These are phyloP conservation scores for Bullera alba DNA, from an alignment of 768 basidiomycete species.

Conservation along the genomic window DNA sequence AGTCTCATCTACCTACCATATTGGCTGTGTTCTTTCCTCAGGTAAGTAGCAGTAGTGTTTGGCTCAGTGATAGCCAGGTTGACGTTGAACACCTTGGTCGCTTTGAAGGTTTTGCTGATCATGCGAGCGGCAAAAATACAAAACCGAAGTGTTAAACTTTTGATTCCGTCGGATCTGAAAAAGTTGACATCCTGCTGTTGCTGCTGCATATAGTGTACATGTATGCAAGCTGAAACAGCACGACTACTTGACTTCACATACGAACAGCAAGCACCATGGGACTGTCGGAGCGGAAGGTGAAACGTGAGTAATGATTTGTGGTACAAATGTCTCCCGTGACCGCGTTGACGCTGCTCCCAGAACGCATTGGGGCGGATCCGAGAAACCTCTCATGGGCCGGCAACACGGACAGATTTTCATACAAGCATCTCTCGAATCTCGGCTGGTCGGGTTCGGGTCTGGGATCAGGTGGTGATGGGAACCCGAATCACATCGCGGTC, in stretches of 20 bases:
- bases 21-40: constrained; percentile 7
- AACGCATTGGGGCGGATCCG: constrained; percentile 45
- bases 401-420: constrained; percentile 44
- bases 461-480: constrained; percentile 35
- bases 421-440: constrained; percentile 42
- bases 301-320: constrained; percentile 23
- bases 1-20: constrained; percentile 15
- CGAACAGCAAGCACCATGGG: constrained; percentile 41
- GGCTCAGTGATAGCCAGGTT: too few species aligned
- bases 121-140: background rate
- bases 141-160: too few species aligned
- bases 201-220: too few species aligned
- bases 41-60: background rate
- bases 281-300: constrained; percentile 39
- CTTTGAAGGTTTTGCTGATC: background rate
- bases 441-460: constrained; percentile 43
- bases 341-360: too few species aligned
- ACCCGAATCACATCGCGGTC: constrained; percentile 46
- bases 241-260: too few species aligned
- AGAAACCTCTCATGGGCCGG: constrained; percentile 46
- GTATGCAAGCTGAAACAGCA: background rate
- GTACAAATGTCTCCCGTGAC: too few species aligned
- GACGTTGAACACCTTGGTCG: too few species aligned
- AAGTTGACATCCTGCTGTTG: too few species aligned
- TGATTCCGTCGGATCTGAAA: constrained; percentile 4